phyloP scores from a whole-genome alignment of 139 green algal species.

The Asterochloris sp. region DNA sequence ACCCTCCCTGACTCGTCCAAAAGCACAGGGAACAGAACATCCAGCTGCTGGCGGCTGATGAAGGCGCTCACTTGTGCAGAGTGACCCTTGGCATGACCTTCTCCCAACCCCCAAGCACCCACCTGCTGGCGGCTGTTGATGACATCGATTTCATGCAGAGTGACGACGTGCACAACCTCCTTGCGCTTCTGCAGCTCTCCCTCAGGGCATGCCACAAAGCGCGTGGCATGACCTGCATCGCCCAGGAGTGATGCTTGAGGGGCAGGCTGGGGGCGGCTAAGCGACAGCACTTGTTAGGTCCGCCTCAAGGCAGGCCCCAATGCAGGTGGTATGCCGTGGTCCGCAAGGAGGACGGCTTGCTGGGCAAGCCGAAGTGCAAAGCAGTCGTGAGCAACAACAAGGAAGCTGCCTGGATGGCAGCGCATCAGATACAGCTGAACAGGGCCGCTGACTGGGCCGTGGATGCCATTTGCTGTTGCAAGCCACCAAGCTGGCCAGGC shows the following conservation, averaged over 20 bases:
- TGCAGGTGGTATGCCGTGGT: no score
- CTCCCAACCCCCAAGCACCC: neutral
- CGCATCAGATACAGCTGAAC: no score
- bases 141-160: slow-evolving; percentile 96
- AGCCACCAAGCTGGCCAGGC: no score
- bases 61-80: neutral
- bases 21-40: neutral
- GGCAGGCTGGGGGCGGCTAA: neutral
- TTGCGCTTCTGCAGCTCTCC: slow-evolving; percentile 98
- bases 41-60: neutral
- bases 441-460: no score
- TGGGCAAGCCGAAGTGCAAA: no score
- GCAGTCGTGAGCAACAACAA: no score
- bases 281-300: no score
- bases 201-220: slow-evolving; percentile 97
- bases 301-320: no score
- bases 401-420: no score
- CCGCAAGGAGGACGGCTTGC: no score
- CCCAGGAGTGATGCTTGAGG: neutral
- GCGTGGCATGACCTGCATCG: slow-evolving; percentile 75
- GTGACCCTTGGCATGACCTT: neutral
- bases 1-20: no score
- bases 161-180: slow-evolving; percentile 97
- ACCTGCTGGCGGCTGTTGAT: slow-evolving; percentile 90
- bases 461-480: no score